Base-by-base conservation (phyloP, 2,329 filamentous ascomycete genomes). In the Epichloe scottii region DNA sequence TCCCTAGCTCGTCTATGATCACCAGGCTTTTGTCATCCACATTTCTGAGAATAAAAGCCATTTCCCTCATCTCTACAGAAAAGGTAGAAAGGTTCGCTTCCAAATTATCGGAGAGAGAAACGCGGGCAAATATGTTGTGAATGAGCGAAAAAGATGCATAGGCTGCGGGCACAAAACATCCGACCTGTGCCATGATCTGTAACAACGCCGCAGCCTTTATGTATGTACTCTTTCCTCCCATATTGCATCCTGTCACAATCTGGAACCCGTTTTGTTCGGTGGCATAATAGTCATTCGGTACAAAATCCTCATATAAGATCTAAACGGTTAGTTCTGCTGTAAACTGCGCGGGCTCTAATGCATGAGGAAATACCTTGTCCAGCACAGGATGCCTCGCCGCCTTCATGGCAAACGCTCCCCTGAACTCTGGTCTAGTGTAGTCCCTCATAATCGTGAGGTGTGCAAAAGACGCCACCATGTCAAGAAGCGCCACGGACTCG, bases 171-270 rank as follows among this genome's bases (percentile, higher is more conserved):
- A 97, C 85, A 63, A 94, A 97, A 59, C 82, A 87, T 3, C 90
- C 91, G 48, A 96, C 82, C 60, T 98, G 93, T 0, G 89, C 89
- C 89, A 98, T 96, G 52, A 98, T 82, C 43, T 86, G 81, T 62
- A 94, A 80, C 34, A 98, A 71, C 0, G 91, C 87, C 23, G 95
- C 74, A 2, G 86, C 84, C 47, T 89, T 82, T 55, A 97, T 95
- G 61, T 96, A 97, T 0, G 90, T 98, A 56, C 87, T 95, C 65
- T 97, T 98, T 1, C 90, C 93, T 59, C 89, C 95, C 93, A 98
- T 98, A 60, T 98, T 98, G 64, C 88, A 94, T 3, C 93, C 91
- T 0, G 91, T 97, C 55, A 98, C 84, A 54, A 97, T 85, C 57
- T 97, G 90, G 60, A 96, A 95, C 1, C 90, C 81, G 37, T 82